phyloP scores from a whole-genome alignment of 2,329 filamentous ascomycete genomes.

The Aspergillus ochraceoroseus region DNA sequence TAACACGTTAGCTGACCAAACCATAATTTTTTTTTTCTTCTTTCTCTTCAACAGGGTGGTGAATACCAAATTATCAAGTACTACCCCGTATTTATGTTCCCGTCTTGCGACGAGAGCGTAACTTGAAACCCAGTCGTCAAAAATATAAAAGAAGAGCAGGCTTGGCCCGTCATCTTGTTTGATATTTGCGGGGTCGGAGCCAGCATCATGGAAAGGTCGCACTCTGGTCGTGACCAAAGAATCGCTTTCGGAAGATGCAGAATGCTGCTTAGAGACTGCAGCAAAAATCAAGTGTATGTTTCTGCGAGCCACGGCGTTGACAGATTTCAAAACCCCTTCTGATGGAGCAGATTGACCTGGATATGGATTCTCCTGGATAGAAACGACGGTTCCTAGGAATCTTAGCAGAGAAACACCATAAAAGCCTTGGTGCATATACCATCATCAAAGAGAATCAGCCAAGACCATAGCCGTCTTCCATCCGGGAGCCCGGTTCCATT shows the following conservation, averaged over 20 bases:
- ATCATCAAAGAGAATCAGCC: slow-evolving; percentile 65
- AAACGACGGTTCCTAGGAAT: slow-evolving; percentile 59
- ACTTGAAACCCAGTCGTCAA: slow-evolving; percentile 62
- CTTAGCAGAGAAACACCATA: slow-evolving; percentile 7
- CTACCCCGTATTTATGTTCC: slow-evolving; percentile 48
- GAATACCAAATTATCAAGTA: slow-evolving; percentile 50
- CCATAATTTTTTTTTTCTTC: too few species aligned
- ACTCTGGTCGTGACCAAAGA: slow-evolving; percentile 49
- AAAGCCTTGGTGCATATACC: slow-evolving; percentile 36
- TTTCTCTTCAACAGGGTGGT: neutral
- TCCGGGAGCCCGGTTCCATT: slow-evolving; percentile 40
- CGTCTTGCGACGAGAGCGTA: slow-evolving; percentile 57
- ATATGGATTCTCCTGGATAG: slow-evolving; percentile 60
- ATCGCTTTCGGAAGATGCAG: slow-evolving; percentile 44
- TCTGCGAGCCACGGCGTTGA: slow-evolving; percentile 44
- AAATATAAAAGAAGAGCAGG: slow-evolving; percentile 62
- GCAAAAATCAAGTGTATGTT: slow-evolving; percentile 59
- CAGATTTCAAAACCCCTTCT: slow-evolving; percentile 26
- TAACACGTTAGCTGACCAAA: too few species aligned
- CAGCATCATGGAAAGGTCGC: slow-evolving; percentile 33
- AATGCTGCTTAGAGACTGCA: slow-evolving; percentile 54
- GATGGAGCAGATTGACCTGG: slow-evolving; percentile 42
- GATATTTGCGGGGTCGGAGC: slow-evolving; percentile 35
- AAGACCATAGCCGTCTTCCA: slow-evolving; percentile 61
- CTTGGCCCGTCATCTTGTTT: slow-evolving; percentile 52